Evolutionary conservation across 2,329 filamentous ascomycete species (phyloP), one percentile per base, ranked within the genome.

Genomic region (Cladosporium cucumerinum): DNA sequence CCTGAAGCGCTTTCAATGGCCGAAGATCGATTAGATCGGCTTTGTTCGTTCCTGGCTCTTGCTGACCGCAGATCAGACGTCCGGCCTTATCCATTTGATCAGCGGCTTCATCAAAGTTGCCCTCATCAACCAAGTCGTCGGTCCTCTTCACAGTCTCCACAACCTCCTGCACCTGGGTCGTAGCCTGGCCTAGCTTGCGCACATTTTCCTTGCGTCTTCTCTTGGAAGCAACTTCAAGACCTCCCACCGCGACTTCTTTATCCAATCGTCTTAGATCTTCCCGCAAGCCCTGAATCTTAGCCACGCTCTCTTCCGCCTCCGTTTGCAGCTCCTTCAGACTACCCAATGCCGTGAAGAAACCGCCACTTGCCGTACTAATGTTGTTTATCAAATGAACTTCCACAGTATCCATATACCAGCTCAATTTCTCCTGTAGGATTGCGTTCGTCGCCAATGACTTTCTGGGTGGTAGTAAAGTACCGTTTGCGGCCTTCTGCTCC

Each of bases 341-440:
- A 0, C 95, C 94, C 0, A 99, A 82, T 0, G 95, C 95, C 0
- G 93, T 93, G 73, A 99, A 99, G 77, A 99, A 99, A 0, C 94
- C 97, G 0, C 92, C 93, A 0, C 95, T 98, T 1, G 95, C 95
- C 0, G 91, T 93, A 2, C 94, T 98, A 68, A 99, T 99, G 0
- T 93, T 97, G 34, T 92, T 92, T 71, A 99, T 97, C 8, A 99
- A 82, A 75, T 99, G 95, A 63, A 99, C 92, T 76, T 99, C 95
- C 25, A 99, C 93, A 0, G 95, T 99, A 76, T 99, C 95, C 93
- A 99, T 97, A 77, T 99, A 99, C 95, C 95, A 99, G 0, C 95
- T 98, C 14, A 99, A 82, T 78, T 99, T 99, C 78, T 99, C 95
- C 76, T 99, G 95, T 39, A 99, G 78, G 65, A 99, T 99, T 0